These are phyloP conservation scores for Arxiozyma heterogenica DNA, from an alignment of 1,139 yeast species.

Conservation along the genomic window DNA sequence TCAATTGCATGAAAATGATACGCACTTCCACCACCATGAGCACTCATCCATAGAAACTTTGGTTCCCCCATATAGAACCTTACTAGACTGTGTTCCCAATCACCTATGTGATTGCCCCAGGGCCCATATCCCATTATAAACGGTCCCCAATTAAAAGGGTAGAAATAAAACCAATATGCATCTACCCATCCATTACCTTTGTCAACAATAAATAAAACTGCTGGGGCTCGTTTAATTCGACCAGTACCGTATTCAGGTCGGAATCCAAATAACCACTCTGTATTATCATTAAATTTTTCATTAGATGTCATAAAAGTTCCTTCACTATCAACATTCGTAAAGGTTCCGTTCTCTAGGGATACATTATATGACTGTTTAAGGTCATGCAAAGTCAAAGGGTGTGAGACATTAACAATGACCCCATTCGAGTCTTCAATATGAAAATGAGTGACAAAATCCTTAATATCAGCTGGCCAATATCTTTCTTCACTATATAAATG, in stretches of 20 bases:
- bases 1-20: constrained; percentile 69
- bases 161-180: constrained; percentile 93
- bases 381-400: constrained; percentile 8
- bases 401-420: constrained; percentile 27
- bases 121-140: constrained; percentile 98
- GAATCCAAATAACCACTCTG: constrained; percentile 78
- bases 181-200: constrained; percentile 87
- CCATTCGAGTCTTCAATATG: constrained; percentile 29
- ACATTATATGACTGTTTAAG: constrained; percentile 3
- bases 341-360: constrained; percentile 11
- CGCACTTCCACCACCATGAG: constrained; percentile 96
- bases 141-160: constrained; percentile 90
- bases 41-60: constrained; percentile 93
- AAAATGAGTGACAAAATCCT: constrained; percentile 59
- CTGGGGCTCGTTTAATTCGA: constrained; percentile 65
- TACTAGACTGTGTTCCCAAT: constrained; percentile 93
- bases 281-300: constrained; percentile 55
- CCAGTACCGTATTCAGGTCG: constrained; percentile 68
- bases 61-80: constrained; percentile 78
- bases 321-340: constrained; percentile 16
- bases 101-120: constrained; percentile 93
- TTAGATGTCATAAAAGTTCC: constrained; percentile 51
- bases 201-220: constrained; percentile 72
- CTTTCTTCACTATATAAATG: constrained; percentile 83
- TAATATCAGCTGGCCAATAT: constrained; percentile 77